These are phyloP conservation scores for Mrakia gelida DNA, from an alignment of 768 basidiomycete species.

Conservation along the genomic window DNA sequence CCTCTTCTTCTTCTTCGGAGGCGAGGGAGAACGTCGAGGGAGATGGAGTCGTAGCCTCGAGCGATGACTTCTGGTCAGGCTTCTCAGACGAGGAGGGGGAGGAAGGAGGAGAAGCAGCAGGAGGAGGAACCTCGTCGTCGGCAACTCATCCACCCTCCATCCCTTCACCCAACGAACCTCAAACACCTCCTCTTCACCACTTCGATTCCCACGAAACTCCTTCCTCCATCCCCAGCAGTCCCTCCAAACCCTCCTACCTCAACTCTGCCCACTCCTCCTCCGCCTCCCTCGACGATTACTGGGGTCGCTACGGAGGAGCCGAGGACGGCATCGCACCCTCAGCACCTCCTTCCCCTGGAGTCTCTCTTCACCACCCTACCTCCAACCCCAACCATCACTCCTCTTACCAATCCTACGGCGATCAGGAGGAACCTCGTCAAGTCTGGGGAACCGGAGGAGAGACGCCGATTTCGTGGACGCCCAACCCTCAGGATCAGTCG, in stretches of 20 bases:
- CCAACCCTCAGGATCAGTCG: constrained; percentile 3
- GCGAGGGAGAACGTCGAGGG: neutral
- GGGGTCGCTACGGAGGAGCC: constrained; percentile 33
- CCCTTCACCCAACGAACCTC: neutral
- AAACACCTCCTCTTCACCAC: constrained; percentile 19
- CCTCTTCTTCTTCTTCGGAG: neutral
- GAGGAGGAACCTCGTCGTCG: neutral
- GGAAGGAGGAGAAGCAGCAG: neutral
- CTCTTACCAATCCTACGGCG: too few relatives aligned
- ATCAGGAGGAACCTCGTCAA: neutral
- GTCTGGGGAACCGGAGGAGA: constrained; percentile 32
- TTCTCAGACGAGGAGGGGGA: constrained; percentile 18
- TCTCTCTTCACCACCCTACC: neutral
- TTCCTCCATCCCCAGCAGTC: neutral
- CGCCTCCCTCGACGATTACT: constrained; percentile 33
- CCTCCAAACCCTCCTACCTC: neutral
- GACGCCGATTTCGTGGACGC: constrained; percentile 32
- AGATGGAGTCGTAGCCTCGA: constrained; percentile 1
- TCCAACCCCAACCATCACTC: too few relatives aligned
- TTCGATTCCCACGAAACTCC: neutral
- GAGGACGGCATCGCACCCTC: constrained; percentile 26
- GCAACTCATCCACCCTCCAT: neutral
- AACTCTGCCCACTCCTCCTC: constrained; percentile 17
- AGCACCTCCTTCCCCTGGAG: neutral
- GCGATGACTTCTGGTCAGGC: constrained; percentile 8